Evolutionary conservation across 371 early-diverging fungal species (phyloP).

Genomic region (Mortierella sp.): DNA sequence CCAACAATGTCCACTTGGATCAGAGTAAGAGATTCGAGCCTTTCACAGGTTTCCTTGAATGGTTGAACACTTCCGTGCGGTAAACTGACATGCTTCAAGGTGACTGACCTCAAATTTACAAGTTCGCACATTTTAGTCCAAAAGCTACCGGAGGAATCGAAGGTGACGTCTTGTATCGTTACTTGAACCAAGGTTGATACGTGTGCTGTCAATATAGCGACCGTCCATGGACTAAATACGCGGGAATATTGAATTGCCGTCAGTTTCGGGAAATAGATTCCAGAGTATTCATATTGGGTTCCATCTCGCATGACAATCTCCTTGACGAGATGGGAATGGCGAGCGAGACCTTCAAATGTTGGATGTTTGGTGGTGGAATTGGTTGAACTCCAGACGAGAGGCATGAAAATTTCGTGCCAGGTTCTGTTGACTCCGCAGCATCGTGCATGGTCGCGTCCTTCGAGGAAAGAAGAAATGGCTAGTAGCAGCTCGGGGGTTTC

Average conservation of each 20-base stretch:
- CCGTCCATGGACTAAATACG: not conserved
- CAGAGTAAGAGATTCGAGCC: not conserved
- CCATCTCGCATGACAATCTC: not conserved
- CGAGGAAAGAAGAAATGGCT: not conserved
- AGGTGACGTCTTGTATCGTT: not conserved
- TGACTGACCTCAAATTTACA: not conserved
- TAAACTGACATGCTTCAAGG: not conserved
- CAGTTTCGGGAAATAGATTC: not conserved
- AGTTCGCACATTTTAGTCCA: not conserved
- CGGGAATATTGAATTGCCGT: not conserved
- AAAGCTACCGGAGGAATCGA: not conserved
- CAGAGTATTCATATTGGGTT: not conserved
- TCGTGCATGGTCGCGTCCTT: not conserved
- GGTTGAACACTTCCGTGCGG: not conserved
- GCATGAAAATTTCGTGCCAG: not conserved
- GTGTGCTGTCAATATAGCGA: not conserved
- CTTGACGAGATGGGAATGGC: not conserved
- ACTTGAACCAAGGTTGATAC: not conserved
- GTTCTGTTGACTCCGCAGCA: not conserved
- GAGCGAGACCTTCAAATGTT: not conserved
- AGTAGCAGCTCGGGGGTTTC: not conserved
- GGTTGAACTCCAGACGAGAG: not conserved
- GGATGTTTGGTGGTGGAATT: not conserved
- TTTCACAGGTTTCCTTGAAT: not conserved
- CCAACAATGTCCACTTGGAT: not conserved